Evolutionary conservation across 768 basidiomycete genomes (phyloP), one percentile per base, ranked within the genome.

Genomic region (Lentinus tigrinus): DNA sequence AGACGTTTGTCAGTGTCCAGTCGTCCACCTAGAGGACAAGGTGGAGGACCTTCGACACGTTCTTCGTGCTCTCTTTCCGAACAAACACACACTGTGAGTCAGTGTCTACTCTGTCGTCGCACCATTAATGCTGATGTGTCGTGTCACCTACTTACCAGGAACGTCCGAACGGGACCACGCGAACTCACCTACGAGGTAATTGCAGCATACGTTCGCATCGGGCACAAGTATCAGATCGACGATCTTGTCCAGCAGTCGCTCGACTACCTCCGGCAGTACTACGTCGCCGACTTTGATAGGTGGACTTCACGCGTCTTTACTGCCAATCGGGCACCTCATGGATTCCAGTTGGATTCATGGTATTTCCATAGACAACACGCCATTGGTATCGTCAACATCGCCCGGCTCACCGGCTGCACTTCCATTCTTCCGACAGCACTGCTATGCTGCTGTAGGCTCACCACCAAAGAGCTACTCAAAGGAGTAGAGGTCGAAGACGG

Each of bases 41-140:
- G 23, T 36, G 13, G 26, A 40, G 23, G 47, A 56, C 10, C 26
- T 56, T 10, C 46, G 54, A 10, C 46, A 48, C 16, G 31, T 56
- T 3, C 24, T 56, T 24, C 34, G 54, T 3, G 47, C 39, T 60
- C 63, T 63, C 44, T 62, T 19, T 19, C 62, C 40, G 9, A 31
- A 27, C 2, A 52, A 40, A 17, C 23, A 52, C 23, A 6, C 39
- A 2, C 16, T 7, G 50, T 52, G 14, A n/a, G 40, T 7, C 23
- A 7, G 31, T 31, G n/a, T n/a, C n/a, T n/a, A n/a, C n/a, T n/a
- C n/a, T n/a, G n/a, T n/a, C n/a, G n/a, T 31, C 3, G 31, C 31
- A 11, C 4, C 28, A 31, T 4, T 31, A 10, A 31, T 11, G 6
- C 11, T 31, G 7, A 31, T 7, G 3, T 31, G 31, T 31, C 31